Conservation (phyloP, 176 grass and related monocot genomes). For the Leersia perrieri region DNA sequence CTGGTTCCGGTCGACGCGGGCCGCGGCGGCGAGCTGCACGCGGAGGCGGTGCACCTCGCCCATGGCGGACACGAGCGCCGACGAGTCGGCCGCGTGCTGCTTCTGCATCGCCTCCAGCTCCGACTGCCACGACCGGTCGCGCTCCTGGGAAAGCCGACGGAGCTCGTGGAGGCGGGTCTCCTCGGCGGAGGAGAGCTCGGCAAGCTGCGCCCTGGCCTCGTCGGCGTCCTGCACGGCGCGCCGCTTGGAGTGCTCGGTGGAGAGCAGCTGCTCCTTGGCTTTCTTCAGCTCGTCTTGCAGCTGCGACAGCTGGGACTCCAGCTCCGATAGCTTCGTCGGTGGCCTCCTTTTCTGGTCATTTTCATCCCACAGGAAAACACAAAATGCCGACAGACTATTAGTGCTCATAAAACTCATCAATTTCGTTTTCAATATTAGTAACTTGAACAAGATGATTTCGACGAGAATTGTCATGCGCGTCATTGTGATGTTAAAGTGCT, state of each 20-base stretch:
- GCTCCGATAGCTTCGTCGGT: slow-evolving; percentile 51
- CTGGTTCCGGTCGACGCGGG: slow-evolving; percentile 37
- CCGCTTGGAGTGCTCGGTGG: slow-evolving; percentile 59
- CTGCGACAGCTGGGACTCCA: slow-evolving; percentile 66
- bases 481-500: too few species aligned
- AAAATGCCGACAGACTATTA: slow-evolving; percentile 32
- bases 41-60: slow-evolving; percentile 72
- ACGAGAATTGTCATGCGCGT: not conserved
- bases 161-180: slow-evolving; percentile 70
- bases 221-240: slow-evolving; percentile 72
- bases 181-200: slow-evolving; percentile 60
- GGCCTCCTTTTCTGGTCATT: slow-evolving; percentile 64
- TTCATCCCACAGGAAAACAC: slow-evolving; percentile 27
- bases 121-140: slow-evolving; percentile 92
- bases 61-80: slow-evolving; percentile 67
- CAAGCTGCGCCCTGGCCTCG: slow-evolving; percentile 56
- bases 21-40: slow-evolving; percentile 57
- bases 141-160: slow-evolving; percentile 83
- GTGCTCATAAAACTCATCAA: not conserved
- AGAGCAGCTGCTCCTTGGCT: slow-evolving; percentile 71
- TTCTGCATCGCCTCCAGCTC: slow-evolving; percentile 94
- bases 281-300: slow-evolving; percentile 81
- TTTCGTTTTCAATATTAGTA: not conserved
- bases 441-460: not conserved
- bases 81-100: slow-evolving; percentile 80